Evolutionary conservation across 1,284 basidiomycete species (phyloP).

Genomic region (Apiotrichum veenhuisii): DNA sequence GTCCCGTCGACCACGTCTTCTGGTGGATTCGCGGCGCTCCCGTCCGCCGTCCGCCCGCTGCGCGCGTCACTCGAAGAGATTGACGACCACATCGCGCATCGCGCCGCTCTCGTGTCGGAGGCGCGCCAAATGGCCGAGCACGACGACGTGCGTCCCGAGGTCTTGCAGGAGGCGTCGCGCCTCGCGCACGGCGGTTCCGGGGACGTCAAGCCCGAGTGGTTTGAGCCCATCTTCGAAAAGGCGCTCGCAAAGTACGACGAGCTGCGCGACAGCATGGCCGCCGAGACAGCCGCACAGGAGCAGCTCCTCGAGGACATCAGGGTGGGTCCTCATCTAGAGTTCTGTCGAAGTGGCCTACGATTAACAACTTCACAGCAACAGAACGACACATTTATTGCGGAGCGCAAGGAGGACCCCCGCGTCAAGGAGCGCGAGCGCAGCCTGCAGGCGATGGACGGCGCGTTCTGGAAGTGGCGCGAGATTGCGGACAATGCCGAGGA

Average conservation of each 20-base stretch:
- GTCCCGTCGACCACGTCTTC: constrained; percentile 36
- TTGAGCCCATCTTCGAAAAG: constrained; percentile 74
- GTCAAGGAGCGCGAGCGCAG: constrained; percentile 80
- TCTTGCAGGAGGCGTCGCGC: constrained; percentile 65
- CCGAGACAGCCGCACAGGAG: constrained; percentile 61
- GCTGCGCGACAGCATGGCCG: constrained; percentile 63
- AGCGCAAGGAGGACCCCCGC: constrained; percentile 70
- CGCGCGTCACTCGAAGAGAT: constrained; percentile 75
- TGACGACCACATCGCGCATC: constrained; percentile 64
- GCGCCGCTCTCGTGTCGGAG: constrained; percentile 63
- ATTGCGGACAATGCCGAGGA: constrained; percentile 80
- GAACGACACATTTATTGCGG: constrained; percentile 73
- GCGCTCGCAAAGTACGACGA: constrained; percentile 77
- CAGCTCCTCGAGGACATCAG: constrained; percentile 64
- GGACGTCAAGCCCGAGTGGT: constrained; percentile 76
- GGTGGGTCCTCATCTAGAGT: constrained; percentile 54
- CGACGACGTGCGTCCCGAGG: constrained; percentile 72
- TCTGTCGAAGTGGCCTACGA: neutral
- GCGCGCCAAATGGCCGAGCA: constrained; percentile 61
- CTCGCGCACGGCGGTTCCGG: constrained; percentile 54
- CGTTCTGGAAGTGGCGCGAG: constrained; percentile 85
- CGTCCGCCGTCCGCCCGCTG: constrained; percentile 61
- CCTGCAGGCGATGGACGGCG: constrained; percentile 79
- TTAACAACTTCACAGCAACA: constrained; percentile 57
- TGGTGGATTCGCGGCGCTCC: constrained; percentile 29